phyloP scores from a whole-genome alignment of 2,329 filamentous ascomycete species.

The Penicillium sp. region DNA sequence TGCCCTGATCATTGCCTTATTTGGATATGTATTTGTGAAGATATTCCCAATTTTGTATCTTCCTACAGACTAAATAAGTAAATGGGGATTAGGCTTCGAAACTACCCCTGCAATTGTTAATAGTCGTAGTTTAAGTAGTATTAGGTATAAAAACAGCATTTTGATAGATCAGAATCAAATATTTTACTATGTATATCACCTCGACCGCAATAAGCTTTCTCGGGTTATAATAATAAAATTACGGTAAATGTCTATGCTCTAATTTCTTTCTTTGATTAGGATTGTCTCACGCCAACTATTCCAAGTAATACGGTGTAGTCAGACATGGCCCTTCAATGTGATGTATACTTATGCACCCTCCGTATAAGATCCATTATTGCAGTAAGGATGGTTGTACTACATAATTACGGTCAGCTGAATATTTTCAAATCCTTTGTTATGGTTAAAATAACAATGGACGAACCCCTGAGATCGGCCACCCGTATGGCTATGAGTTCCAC shows the following conservation, averaged over 20 bases:
- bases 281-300: conserved; percentile 1
- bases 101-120: not conserved
- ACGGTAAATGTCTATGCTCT: not conserved
- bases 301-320: not conserved
- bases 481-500: conserved; percentile 7
- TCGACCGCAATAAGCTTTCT: not conserved
- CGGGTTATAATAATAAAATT: not conserved
- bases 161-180: conserved; percentile 2
- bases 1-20: conserved; percentile 24
- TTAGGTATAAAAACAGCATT: not conserved
- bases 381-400: not conserved
- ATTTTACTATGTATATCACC: no score
- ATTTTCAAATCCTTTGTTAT: not conserved
- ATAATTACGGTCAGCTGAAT: not conserved
- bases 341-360: not conserved
- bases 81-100: not conserved
- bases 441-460: conserved; percentile 4
- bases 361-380: not conserved
- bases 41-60: conserved; percentile 4
- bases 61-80: not conserved
- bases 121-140: conserved; percentile 1
- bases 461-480: conserved; percentile 24
- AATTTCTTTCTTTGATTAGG: not conserved
- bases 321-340: not conserved
- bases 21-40: conserved; percentile 11